phyloP scores from a whole-genome alignment of 768 basidiomycete species.

The Cystofilobasidium ferigula region DNA sequence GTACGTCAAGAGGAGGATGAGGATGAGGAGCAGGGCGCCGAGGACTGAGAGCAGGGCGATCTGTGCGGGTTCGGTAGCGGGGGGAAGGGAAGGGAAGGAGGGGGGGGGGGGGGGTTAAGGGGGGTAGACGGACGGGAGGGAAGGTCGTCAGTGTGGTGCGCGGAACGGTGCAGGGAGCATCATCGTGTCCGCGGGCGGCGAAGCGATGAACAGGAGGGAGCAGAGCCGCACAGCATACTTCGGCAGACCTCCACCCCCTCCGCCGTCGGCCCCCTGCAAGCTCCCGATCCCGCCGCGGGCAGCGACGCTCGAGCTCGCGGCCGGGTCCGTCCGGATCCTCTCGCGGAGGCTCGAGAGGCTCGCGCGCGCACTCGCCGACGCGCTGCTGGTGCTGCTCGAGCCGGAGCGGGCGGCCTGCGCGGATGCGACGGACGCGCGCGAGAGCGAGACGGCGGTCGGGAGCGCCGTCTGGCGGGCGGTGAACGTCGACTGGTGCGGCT shows the following conservation, averaged over 20 bases:
- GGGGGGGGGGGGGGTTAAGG: not conserved
- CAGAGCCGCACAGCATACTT: constrained; percentile 17
- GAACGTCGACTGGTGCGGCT: constrained; percentile 23
- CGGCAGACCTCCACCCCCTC: constrained; percentile 1
- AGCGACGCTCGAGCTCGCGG: not conserved
- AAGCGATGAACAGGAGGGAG: not conserved
- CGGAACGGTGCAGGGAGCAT: no score
- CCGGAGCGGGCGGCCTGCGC: not conserved
- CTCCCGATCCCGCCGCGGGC: constrained; percentile 8
- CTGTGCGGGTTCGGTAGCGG: not conserved
- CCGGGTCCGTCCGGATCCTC: constrained; percentile 2
- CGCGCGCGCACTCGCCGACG: not conserved
- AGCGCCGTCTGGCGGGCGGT: constrained; percentile 20
- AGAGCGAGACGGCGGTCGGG: constrained; percentile 4
- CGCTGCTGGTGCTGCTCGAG: not conserved
- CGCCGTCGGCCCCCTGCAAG: constrained; percentile 6
- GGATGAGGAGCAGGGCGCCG: constrained; percentile 20
- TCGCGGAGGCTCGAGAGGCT: constrained; percentile 1
- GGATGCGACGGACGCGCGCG: constrained; percentile 1
- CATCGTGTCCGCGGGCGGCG: not conserved
- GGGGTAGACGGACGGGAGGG: not conserved
- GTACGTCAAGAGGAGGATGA: constrained; percentile 14
- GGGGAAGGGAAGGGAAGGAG: not conserved
- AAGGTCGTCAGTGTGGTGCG: not conserved
- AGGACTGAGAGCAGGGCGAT: constrained; percentile 24